Percentiles rank a stretch among this genome's conserved stretches.
Conservation (phyloP, 345 rosid species). For the Eucalyptus sp. region DNA sequence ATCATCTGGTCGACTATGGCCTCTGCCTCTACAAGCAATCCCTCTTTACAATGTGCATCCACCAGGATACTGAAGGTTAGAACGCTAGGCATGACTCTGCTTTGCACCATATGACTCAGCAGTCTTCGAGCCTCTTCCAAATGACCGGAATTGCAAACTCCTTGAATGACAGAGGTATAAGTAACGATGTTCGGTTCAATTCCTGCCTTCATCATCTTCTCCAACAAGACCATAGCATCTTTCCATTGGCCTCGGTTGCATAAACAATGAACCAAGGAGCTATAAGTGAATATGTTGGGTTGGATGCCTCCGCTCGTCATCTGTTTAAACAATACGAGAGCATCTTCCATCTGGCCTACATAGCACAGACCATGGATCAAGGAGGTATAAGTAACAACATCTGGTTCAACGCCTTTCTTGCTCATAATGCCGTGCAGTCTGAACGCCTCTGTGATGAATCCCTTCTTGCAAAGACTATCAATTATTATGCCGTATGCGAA, state of each 20-base stretch:
- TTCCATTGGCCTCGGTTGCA: neutral
- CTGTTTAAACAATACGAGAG: accelerated
- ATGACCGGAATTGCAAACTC: neutral
- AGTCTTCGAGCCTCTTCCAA: neutral
- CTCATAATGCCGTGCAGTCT: accelerated
- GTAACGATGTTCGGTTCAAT: accelerated
- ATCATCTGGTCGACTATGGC: neutral
- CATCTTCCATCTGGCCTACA: no score
- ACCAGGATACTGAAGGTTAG: accelerated
- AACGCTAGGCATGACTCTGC: neutral
- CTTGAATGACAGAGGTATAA: neutral
- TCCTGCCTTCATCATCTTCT: neutral
- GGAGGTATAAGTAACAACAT: neutral
- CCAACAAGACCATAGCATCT: neutral
- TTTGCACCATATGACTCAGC: neutral
- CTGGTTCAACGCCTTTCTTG: accelerated
- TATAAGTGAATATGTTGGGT: accelerated
- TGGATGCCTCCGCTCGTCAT: accelerated
- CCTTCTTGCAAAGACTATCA: no score
- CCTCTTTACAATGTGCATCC: neutral
- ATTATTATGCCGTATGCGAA: no score
- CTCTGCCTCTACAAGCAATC: neutral
- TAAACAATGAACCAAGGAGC: neutral
- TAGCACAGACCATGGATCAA: no score
- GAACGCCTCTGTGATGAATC: accelerated